These are phyloP conservation scores for Crithidia acanthocephali DNA, from an alignment of 208 protist genomes.

Conservation along the genomic window DNA sequence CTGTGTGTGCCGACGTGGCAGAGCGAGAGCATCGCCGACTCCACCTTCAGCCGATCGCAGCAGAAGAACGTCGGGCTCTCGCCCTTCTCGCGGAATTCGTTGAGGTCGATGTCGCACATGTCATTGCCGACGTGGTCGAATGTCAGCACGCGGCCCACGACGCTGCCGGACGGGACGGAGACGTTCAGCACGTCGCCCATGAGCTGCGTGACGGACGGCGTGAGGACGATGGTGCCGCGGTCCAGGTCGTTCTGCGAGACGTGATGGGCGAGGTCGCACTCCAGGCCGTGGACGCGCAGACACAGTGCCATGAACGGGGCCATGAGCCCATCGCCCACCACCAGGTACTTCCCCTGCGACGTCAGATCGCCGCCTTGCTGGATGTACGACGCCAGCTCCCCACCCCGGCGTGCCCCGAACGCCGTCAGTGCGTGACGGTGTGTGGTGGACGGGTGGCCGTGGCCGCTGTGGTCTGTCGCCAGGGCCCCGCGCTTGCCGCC, in stretches of 20 bases:
- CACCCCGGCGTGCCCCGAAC: slow-evolving; percentile 60
- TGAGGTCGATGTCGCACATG: slow-evolving; percentile 93
- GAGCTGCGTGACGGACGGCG: slow-evolving; percentile 91
- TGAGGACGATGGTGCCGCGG: slow-evolving; percentile 87
- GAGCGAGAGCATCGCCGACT: slow-evolving; percentile 83
- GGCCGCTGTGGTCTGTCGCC: background rate
- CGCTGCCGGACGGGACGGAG: slow-evolving; percentile 88
- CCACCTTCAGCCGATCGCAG: slow-evolving; percentile 89
- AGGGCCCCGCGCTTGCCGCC: slow-evolving; percentile 52
- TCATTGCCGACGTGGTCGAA: slow-evolving; percentile 94
- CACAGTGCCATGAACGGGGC: slow-evolving; percentile 93
- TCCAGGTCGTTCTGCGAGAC: slow-evolving; percentile 69
- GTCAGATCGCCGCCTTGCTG: slow-evolving; percentile 50
- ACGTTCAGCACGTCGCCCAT: slow-evolving; percentile 93
- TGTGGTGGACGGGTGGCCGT: background rate
- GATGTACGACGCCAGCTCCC: slow-evolving; percentile 58
- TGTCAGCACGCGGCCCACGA: slow-evolving; percentile 86
- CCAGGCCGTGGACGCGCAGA: slow-evolving; percentile 86
- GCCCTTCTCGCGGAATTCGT: slow-evolving; percentile 93
- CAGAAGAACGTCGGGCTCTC: slow-evolving; percentile 95
- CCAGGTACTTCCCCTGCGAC: slow-evolving; percentile 80
- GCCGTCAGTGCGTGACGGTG: slow-evolving; percentile 50
- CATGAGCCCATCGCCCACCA: slow-evolving; percentile 92
- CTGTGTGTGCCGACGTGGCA: slow-evolving; percentile 83
- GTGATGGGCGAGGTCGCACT: slow-evolving; percentile 89